Conservation (phyloP, 2,329 filamentous ascomycete species). For the Colletotrichum destructivum region DNA sequence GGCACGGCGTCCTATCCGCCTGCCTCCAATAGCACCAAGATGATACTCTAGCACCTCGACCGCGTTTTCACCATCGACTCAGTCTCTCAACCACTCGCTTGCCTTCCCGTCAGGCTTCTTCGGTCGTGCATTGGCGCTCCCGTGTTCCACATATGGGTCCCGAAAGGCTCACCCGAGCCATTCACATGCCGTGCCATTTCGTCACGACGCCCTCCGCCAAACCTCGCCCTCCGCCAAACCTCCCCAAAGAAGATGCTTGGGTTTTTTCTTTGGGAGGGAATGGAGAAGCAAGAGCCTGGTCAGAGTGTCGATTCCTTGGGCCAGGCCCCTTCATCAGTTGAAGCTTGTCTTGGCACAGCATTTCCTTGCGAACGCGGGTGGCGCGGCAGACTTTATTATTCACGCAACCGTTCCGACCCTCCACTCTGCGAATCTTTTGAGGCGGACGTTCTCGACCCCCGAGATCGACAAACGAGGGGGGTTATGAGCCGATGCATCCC, state of each 20-base stretch:
- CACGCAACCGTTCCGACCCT: conserved; percentile 35
- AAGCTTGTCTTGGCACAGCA: conserved; percentile 3
- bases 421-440: conserved; percentile 1
- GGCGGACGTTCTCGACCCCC: conserved; percentile 15
- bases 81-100: conserved; percentile 36
- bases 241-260: not conserved
- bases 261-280: not conserved
- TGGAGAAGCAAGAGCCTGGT: not conserved
- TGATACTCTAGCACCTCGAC: conserved; percentile 7
- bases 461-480: conserved; percentile 20
- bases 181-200: conserved; percentile 25
- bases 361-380: conserved; percentile 32
- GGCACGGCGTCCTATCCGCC: conserved; percentile 31
- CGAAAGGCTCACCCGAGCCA: conserved; percentile 39
- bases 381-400: conserved; percentile 31
- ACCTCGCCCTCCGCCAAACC: no score
- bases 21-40: conserved; percentile 8
- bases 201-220: not conserved
- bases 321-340: not conserved
- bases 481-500: conserved; percentile 11
- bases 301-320: not conserved
- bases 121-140: conserved; percentile 41
- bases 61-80: not conserved
- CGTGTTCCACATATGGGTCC: conserved; percentile 25
- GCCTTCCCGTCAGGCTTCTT: conserved; percentile 37